A percentile compares a stretch with the other conserved stretches of the same genome.
Conservation (phyloP, 2,329 filamentous ascomycete genomes). For the Verruconis gallopava region DNA sequence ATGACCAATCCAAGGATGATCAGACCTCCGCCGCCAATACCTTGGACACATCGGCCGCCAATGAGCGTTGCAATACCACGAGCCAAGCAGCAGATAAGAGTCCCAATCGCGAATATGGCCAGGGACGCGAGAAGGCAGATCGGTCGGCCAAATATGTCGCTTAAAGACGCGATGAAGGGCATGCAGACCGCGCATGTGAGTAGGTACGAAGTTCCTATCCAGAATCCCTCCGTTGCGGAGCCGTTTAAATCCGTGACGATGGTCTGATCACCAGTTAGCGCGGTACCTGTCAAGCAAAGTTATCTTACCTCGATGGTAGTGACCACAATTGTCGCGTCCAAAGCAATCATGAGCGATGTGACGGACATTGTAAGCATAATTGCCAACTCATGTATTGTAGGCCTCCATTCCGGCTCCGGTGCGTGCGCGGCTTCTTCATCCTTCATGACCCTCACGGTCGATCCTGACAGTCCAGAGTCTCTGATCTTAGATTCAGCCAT, state of each 20-base stretch:
- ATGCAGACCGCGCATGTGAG: conserved; percentile 51
- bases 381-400: conserved; percentile 2
- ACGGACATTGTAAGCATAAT: conserved; percentile 5
- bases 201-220: conserved; percentile 58
- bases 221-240: conserved; percentile 51
- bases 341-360: conserved; percentile 3
- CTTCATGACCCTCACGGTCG: no score
- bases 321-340: conserved; percentile 7
- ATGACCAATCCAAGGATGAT: conserved; percentile 26
- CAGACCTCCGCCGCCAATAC: conserved; percentile 40
- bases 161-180: conserved; percentile 33
- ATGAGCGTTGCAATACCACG: conserved; percentile 34
- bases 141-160: conserved; percentile 35
- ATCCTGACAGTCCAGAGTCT: no score
- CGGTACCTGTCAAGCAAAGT: no score
- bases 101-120: conserved; percentile 31
- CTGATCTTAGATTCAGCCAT: no score
- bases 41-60: conserved; percentile 31
- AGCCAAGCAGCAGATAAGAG: conserved; percentile 29
- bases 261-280: not conserved
- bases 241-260: conserved; percentile 27
- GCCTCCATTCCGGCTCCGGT: conserved; percentile 7
- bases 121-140: conserved; percentile 27
- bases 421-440: not conserved
- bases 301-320: no score